Evolutionary conservation across 306 rosid species (phyloP), one percentile per base, ranked within the genome.

Genomic region (Vigna unguiculata): DNA sequence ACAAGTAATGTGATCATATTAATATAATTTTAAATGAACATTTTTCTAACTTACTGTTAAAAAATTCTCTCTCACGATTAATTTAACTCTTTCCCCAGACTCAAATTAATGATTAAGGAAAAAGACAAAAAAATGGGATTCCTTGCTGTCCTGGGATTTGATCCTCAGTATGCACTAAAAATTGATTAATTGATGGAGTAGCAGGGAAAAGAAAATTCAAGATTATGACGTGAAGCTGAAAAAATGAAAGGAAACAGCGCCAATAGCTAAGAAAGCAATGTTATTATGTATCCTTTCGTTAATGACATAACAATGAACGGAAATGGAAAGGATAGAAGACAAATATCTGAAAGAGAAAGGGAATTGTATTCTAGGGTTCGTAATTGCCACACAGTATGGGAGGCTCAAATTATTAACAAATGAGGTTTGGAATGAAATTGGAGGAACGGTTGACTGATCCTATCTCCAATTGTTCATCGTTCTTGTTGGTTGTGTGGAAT

Each of bases 301-400:
- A 24, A 46, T 22, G 72, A 21, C 57, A 24, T 14, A 46, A 67
- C 38, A 55, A 53, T 71, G 19, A 22, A 38, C 62, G 14, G 36
- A 21, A 28, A 3, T 2, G 30, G 4, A 36, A 36, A 6, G 24
- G 28, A 19, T 1, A 40, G 19, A 21, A 19, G 41, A 30, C 28
- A 6, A 69, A 69, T 8, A 69, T 17, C n/a, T 69, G 59, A 70
- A 38, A 36, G 38, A 24, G 21, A 32, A 70, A 30, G 11, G 12
- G 20, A 16, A 67, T 41, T 3, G 71, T 41, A 71, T 20, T 71
- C 21, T 54, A 21, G 76, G 52, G 52, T 71, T 54, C 21, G 52
- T 21, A 54, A 38, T 53, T 22, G 51, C 20, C 48, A 9, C n/a
- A 19, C 15, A 52, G 34, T n/a, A 11, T 43, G n/a, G 49, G 25